Base-by-base conservation (phyloP, 805 yeast species). In the Starmerella geochares region DNA sequence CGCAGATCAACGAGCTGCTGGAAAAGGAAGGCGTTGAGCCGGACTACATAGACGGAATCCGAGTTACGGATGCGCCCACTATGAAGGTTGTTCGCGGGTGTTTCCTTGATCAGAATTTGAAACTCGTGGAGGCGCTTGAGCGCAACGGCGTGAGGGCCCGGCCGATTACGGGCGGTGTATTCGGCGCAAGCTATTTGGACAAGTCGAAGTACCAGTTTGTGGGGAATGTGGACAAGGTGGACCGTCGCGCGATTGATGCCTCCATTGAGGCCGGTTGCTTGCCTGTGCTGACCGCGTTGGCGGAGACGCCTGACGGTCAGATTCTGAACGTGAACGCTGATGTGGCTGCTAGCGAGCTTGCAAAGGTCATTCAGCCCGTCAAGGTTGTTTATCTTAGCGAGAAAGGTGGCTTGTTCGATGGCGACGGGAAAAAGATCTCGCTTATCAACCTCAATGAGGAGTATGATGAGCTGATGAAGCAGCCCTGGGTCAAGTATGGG, bases 401-500 rank as follows among this genome's bases (percentile, higher is more conserved):
- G 68, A 92, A 92, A 70, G 99, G 99, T 60, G 99, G 98, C 55
- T 83, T 92, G 56, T 79, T 86, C 62, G 86, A 92, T 64, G 97
- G 97, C 51, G 80, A 76, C 59, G 88, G 92, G 44, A 94, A 88
- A 65, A 88, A 84, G 65, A 79, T 92, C 54, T 81, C 92, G 37
- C 81, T 77, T 51, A 92, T 92, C 66, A 92, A 92, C 67, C 75
- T 92, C 62, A 98, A 92, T 65, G 97, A 92, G 71, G 97, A 92
- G 71, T 92, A 83, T 64, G 96, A 88, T 35, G 84, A 77, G 47
- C 73, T 92, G 61, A 72, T 92, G 79, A 83, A 87, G 66, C 87
- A 92, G 69, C 77, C 92, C 27, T 92, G 99, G 99, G 97, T 92
- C 60, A 90, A 92, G 68, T 92, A 90, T 67, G 99, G 99, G 59